Evolutionary conservation across 2,329 filamentous ascomycete species (phyloP), one percentile per base, ranked within the genome.

Genomic region (Aspergillus sp.): DNA sequence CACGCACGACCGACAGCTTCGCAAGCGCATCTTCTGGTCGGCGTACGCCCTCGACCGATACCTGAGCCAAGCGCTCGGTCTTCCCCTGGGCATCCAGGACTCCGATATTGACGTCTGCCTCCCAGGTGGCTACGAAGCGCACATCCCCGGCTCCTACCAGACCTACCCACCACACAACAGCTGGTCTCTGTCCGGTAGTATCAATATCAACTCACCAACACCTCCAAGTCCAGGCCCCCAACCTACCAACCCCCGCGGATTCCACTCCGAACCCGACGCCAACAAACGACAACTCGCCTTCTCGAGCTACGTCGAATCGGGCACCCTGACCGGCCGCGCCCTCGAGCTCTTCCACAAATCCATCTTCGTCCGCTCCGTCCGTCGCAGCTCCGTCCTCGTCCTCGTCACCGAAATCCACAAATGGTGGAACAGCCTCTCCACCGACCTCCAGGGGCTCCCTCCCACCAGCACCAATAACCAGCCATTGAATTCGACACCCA

Each of bases 51-150:
- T 74, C 23, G 71, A 74, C 50, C 60, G 72, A n/a, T 73, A 75
- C 51, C 55, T 73, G n/a, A 72, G 71, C 36, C 66, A 74, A 40
- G 70, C 70, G 11, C 58, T 75, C 4, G 72, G 72, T 2, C 57
- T 74, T 29, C 72, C 71, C 2, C 68, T 74, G 20, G 71, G 70
- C 19, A 71, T 73, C 20, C 72, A 75, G 47, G 72, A 74, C 55
- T 73, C 70, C 4, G 71, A 74, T 56, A 69, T 74, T 36, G 71
- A 75, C 45, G 72, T 74, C 10, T 81, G 65, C 75, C 76, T 73
- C 74, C 81, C 66, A 66, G 71, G 59, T 67, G 57, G 57, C 59
- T 59, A 78, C 70, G 54, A 76, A 58, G n/a, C 75, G 53, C 63
- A 71, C 68, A 63, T 71, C 61, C 59, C 64, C 11, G 56, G 57